Evolutionary conservation across 768 basidiomycete genomes (phyloP), one percentile per base, ranked within the genome.

Genomic region (Suillus plorans): DNA sequence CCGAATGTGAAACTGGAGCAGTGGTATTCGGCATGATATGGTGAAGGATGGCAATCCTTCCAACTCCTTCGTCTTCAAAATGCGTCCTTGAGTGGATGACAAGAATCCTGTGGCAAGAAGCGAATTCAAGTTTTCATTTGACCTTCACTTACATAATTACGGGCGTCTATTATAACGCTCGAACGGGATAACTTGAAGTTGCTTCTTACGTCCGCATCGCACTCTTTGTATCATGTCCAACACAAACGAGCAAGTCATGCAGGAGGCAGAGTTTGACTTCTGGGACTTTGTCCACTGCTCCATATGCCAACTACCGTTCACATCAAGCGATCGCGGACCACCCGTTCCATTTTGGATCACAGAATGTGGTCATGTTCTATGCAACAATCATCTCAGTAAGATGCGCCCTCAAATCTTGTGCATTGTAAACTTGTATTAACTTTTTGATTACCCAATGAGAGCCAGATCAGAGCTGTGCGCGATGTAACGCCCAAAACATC

Each of bases 291-390:
- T 92, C 7, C 76, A 78, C 62, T 95, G 93, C 69, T 79, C 84
- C 0, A 80, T 84, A 71, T 95, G 93, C 69, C 87, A 88, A 67
- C 80, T 91, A 34, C 84, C 87, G 0, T 94, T 90, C 69, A 71
- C 79, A 8, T 78, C 85, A 2, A 74, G 74, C n/a, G 81, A 83
- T 44, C 78, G 80, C 45, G 84, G 82, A 49, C 82, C 88, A 12
- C 80, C 83, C 3, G 77, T 91, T 34, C 93, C 93, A 0, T 95
- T 94, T 74, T 95, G 93, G 93, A 80, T 94, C 65, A 93, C 93
- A 2, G 91, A 94, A 73, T 95, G 93, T 69, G 91, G 91, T 0
- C 93, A 95, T 80, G 84, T 94, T 63, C 69, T 94, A 34, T 95
- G 93, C 81, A 94, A 95, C 71, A 82, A 84, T 45, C 93, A 95